phyloP scores from a whole-genome alignment of 169 alveolate genomes.

The Eimeria tenella region DNA sequence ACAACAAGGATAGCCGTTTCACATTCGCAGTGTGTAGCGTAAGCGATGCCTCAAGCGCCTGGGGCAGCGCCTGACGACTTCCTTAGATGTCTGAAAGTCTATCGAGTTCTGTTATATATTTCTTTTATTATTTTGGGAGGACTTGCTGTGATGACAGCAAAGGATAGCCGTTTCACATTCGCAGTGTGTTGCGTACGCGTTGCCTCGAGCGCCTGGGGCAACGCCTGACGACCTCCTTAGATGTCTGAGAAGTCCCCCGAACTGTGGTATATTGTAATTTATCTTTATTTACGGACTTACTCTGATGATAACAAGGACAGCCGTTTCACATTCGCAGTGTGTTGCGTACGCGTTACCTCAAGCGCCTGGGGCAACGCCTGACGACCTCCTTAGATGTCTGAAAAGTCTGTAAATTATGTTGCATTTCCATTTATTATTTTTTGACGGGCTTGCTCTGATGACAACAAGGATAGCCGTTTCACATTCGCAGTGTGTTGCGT shows the following conservation, averaged over 20 bases:
- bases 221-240: conserved; percentile 78
- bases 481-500: conserved; percentile 80
- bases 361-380: conserved; percentile 72
- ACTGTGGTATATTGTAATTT: too few relatives aligned
- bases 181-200: conserved; percentile 70
- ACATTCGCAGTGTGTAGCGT: conserved; percentile 80
- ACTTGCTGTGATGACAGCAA: conserved; percentile 7
- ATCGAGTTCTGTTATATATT: not conserved
- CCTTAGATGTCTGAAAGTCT: conserved; percentile 77
- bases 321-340: conserved; percentile 77
- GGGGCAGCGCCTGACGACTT: conserved; percentile 80
- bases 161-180: conserved; percentile 75
- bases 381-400: conserved; percentile 80
- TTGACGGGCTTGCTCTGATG: not conserved
- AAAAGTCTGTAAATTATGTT: too few relatives aligned
- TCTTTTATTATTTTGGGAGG: not conserved
- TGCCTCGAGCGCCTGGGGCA: conserved; percentile 67
- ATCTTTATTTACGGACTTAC: not conserved
- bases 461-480: conserved; percentile 72
- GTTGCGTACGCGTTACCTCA: conserved; percentile 63
- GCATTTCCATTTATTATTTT: too few relatives aligned
- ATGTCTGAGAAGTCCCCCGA: conserved; percentile 77
- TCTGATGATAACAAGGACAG: conserved; percentile 35
- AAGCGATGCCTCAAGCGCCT: conserved; percentile 79
- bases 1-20: conserved; percentile 72